phyloP scores from a whole-genome alignment of 164 flowering plant genomes.

The Sedum album region DNA sequence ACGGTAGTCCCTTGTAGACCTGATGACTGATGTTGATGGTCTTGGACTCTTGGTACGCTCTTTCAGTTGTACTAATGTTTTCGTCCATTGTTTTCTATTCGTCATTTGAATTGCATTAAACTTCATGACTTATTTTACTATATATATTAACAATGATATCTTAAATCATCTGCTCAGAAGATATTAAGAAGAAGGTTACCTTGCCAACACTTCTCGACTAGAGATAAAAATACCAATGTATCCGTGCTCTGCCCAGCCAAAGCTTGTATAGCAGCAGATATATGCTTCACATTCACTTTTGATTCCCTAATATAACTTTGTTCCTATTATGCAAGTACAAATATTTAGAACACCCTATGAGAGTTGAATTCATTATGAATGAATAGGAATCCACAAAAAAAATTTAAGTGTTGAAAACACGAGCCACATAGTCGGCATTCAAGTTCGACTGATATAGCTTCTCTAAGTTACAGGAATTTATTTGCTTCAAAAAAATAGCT shows the following conservation, averaged over 20 bases:
- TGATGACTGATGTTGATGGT: slow-evolving; percentile 99
- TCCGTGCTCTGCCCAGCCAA: slow-evolving; percentile 96
- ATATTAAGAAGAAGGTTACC: too few species aligned
- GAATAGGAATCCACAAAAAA: neutral
- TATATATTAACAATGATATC: too few species aligned
- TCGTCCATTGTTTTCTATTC: slow-evolving; percentile 98
- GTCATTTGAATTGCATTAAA: slow-evolving; percentile 99
- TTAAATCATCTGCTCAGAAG: too few species aligned
- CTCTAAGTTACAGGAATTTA: slow-evolving; percentile 71
- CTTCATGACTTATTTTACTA: too few species aligned
- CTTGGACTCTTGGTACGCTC: slow-evolving; percentile 96
- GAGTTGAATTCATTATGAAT: neutral
- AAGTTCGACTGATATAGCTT: slow-evolving; percentile 71
- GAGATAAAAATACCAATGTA: slow-evolving; percentile 80
- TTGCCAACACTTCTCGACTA: slow-evolving; percentile 95
- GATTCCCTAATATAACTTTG: slow-evolving; percentile 74
- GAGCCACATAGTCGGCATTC: neutral
- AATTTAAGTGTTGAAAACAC: neutral
- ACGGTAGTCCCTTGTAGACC: slow-evolving; percentile 27
- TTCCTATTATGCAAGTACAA: slow-evolving; percentile 92
- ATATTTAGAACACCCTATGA: slow-evolving; percentile 85
- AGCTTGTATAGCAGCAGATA: slow-evolving; percentile 56
- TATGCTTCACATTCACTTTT: slow-evolving; percentile 83
- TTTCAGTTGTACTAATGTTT: slow-evolving; percentile 90
- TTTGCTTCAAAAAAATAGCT: too few species aligned